Evolutionary conservation across 1,139 yeast species (phyloP).

Genomic region (Candida buenavistaensis): DNA sequence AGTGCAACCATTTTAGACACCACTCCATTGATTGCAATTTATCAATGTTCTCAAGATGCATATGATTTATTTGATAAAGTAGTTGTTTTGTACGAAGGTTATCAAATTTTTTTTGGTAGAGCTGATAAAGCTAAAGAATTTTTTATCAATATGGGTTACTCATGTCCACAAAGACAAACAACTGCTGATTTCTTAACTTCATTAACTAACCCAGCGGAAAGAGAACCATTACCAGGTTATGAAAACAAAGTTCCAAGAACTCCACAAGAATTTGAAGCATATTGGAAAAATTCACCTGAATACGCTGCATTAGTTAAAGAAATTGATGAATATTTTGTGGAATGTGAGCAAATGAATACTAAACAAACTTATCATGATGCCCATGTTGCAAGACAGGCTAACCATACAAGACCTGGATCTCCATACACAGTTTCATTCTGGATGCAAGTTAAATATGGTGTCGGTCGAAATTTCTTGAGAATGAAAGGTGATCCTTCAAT

Average conservation of each 20-base stretch:
- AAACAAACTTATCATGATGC: conserved; percentile 18
- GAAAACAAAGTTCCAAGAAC: conserved; percentile 27
- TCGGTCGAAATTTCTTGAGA: conserved; percentile 27
- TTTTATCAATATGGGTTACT: conserved; percentile 49
- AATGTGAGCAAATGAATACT: conserved; percentile 9
- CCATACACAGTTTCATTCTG: conserved; percentile 35
- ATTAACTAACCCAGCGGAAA: conserved; percentile 67
- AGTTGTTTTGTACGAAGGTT: conserved; percentile 70
- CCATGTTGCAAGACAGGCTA: conserved; percentile 33
- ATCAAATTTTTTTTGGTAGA: conserved; percentile 74
- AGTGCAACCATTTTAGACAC: conserved; percentile 58
- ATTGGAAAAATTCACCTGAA: conserved; percentile 26
- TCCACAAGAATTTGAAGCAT: conserved; percentile 23
- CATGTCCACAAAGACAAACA: conserved; percentile 73
- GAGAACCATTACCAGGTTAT: conserved; percentile 51
- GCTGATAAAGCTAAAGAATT: conserved; percentile 55
- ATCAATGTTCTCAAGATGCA: conserved; percentile 44
- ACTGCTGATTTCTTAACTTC: conserved; percentile 82
- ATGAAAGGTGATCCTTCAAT: conserved; percentile 32
- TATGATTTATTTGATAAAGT: conserved; percentile 69
- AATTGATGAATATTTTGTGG: conserved; percentile 18
- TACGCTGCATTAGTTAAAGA: conserved; percentile 15
- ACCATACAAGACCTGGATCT: conserved; percentile 23
- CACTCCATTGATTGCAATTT: conserved; percentile 73
- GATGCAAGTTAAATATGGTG: conserved; percentile 34